Base-by-base conservation (phyloP, 352 stramenopile species). In the Globisporangium abappressorium region DNA sequence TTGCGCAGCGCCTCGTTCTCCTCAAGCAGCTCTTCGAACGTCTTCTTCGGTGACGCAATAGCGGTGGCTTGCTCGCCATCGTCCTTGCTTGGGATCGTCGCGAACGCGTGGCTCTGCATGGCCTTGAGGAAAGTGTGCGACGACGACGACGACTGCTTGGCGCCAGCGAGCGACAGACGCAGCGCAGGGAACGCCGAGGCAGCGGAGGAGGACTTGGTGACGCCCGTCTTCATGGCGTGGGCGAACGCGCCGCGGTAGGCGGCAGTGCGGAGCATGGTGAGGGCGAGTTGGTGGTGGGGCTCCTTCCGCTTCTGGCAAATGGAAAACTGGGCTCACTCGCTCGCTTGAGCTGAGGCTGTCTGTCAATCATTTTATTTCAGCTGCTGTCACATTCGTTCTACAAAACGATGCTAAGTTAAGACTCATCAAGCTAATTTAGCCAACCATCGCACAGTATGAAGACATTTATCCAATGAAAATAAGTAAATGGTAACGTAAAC, bases 1-100 rank as follows among this genome's bases (percentile, higher is more conserved):
- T 87, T 89, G 70, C 90, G 83, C 33, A 96, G 76, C 57, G 73
- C 80, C 15, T 78, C 79, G 59, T 95, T 95, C 75, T 95, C 76
- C 28, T 80, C 72, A 33, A 94, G 78, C 24, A 96, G 82, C 49
- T 92, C 77, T 58, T 93, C 73, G 34, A 94, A 83, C 22, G 84
- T 84, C 73, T 91, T 79, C 64, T 77, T 70, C 5, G 59, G 59
- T 38, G 51, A 46, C 0, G 64, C 14, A 47, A 3, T 15, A 47
- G 24, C 34, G 26, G 64, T 11, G 14, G 68, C 41, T 73, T 62
- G 33, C 38, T 78, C 56, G 11, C 75, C 46, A 47, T 82, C 65
- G 41, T 85, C 70, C 38, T 70, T 79, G 26, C 57, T 53, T 12
- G 76, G 71, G 18, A 80, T 14, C 12, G 86, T 89, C 47, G 85